Evolutionary conservation across 164 flowering plant species (phyloP), one percentile per base, ranked within the genome.

Genomic region (Berberis vulgaris): DNA sequence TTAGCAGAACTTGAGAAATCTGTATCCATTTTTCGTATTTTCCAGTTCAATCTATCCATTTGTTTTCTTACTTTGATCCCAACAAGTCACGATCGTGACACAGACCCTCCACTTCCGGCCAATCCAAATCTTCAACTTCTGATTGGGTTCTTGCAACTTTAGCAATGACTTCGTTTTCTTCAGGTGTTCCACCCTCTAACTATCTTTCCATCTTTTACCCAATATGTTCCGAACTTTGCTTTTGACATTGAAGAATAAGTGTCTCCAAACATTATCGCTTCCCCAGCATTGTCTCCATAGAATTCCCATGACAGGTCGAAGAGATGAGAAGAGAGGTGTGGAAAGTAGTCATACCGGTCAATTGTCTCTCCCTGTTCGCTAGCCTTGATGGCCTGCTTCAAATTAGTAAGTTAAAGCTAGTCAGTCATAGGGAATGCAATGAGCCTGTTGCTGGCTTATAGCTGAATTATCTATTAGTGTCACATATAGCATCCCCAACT

Each of bases 231-330:
- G 53, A 95, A 95, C 77, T 95, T 91, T 65, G 82, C 80, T 40
- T 76, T 79, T 2, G 84, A 63, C 11, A 92, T 76, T 43, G 78
- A 44, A n/a, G 96, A 91, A 68, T 80, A 65, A 70, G 60, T 80
- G 78, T 91, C 90, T 1, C 99, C 99, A 66, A 89, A 95, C 10
- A 91, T 56, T 50, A 95, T 96, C 0, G 88, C 67, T 1, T 88
- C 98, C 9, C 97, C 97, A 6, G 88, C 97, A 66, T 91, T 95
- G 82, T 95, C 99, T 38, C 99, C 99, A 53, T 91, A 89, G 79
- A 95, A 95, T 67, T 91, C 97, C 99, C 99, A 95, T 7, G 97
- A 85, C 41, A 95, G 81, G 74, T 87, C 86, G 49, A 95, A 95
- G 49, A 94, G 56, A 12, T 97, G 90, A 11, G 99, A 95, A 55